A percentile compares a stretch with the other conserved stretches of the same genome.
Conservation (phyloP, 176 grass and related monocot genomes). For the Thinopyrum elongatum region DNA sequence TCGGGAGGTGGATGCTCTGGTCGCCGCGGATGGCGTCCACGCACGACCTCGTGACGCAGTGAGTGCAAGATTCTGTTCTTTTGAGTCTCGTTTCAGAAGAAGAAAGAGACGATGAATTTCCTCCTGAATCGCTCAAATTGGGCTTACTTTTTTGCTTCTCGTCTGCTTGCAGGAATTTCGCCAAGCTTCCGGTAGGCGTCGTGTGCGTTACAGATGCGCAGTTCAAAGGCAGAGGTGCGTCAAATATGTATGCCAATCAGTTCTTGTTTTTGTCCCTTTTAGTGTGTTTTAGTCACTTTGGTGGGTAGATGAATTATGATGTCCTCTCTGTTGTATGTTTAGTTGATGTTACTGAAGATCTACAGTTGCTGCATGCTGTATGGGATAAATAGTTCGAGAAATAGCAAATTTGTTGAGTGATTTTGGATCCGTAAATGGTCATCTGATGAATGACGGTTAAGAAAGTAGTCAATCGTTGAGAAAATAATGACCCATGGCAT, state of each 20-base stretch:
- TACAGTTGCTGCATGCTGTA: neutral
- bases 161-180: constrained; percentile 61
- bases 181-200: constrained; percentile 69
- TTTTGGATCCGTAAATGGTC: neutral
- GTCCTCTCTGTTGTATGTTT: neutral
- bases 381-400: neutral
- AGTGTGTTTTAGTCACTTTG: neutral
- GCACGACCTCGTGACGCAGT: constrained; percentile 73
- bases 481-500: neutral
- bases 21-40: constrained; percentile 82
- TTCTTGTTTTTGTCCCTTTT: neutral
- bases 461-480: neutral
- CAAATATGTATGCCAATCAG: neutral
- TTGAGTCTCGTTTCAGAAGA: neutral
- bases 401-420: neutral
- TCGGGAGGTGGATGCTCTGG: constrained; percentile 79
- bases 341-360: neutral
- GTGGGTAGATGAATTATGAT: neutral
- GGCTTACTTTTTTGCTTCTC: neutral
- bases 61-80: constrained; percentile 1
- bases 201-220: constrained; percentile 77
- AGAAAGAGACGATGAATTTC: neutral
- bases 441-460: neutral
- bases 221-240: constrained; percentile 88
- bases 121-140: neutral